These are phyloP conservation scores for Chlorokybus atmophyticus DNA, from an alignment of 139 green algal genomes.

Conservation along the genomic window DNA sequence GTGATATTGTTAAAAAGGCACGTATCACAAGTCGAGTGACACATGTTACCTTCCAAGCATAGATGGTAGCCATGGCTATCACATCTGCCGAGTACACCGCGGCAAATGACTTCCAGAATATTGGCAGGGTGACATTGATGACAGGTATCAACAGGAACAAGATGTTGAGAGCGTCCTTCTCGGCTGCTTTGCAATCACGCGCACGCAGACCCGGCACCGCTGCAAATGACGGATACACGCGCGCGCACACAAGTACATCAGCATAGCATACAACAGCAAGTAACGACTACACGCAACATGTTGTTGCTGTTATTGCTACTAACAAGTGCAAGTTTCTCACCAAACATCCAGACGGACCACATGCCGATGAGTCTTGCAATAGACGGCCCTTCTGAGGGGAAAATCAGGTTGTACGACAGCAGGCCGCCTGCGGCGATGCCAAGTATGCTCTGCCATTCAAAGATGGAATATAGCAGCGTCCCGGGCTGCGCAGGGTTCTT, in stretches of 20 bases:
- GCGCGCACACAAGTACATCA: neutral
- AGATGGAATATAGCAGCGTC: slow-evolving; percentile 49
- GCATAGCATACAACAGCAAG: neutral
- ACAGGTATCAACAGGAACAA: slow-evolving; percentile 85
- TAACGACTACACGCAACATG: neutral
- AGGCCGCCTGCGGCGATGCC: slow-evolving; percentile 57
- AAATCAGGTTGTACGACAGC: slow-evolving; percentile 89
- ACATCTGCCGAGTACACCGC: slow-evolving; percentile 80
- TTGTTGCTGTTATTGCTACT: too few species aligned
- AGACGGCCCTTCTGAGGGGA: slow-evolving; percentile 76
- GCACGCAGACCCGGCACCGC: slow-evolving; percentile 74
- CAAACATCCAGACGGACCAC: slow-evolving; percentile 95
- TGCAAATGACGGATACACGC: too few species aligned
- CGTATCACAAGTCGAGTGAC: too few species aligned
- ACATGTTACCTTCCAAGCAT: slow-evolving; percentile 23
- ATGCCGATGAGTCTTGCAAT: slow-evolving; percentile 88
- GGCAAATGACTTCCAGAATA: slow-evolving; percentile 84
- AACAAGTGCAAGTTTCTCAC: too few species aligned
- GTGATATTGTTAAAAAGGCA: too few species aligned
- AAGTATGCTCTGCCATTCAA: slow-evolving; percentile 61
- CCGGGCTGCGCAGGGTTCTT: slow-evolving; percentile 80
- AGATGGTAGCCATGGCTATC: slow-evolving; percentile 40
- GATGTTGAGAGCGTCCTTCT: slow-evolving; percentile 95
- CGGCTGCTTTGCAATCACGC: slow-evolving; percentile 65
- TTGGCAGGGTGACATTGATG: slow-evolving; percentile 81